Evolutionary conservation across 2,329 filamentous ascomycete genomes (phyloP).

Genomic region (Diaporthe vexans): DNA sequence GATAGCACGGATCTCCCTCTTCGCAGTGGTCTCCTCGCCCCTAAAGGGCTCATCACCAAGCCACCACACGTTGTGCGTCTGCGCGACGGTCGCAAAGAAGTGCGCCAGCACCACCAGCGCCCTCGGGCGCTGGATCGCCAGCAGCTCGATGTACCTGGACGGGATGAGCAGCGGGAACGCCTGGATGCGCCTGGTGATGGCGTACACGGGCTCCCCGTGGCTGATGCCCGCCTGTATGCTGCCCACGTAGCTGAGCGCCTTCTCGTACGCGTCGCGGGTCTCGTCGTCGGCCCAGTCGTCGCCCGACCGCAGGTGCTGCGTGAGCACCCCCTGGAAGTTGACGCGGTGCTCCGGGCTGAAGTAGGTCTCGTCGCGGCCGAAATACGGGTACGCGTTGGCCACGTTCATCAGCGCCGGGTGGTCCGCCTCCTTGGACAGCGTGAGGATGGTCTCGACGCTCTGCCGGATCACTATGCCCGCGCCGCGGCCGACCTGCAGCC

Average conservation of each 20-base stretch:
- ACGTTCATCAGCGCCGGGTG: conserved; percentile 58
- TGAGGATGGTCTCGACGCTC: conserved; percentile 45
- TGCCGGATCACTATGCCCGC: conserved; percentile 47
- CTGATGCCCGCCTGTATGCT: conserved; percentile 46
- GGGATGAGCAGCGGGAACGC: conserved; percentile 47
- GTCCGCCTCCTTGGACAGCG: conserved; percentile 58
- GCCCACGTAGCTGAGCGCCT: conserved; percentile 47
- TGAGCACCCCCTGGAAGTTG: conserved; percentile 42
- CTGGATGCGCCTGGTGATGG: conserved; percentile 47
- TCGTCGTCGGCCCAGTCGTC: conserved; percentile 44
- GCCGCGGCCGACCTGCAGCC: conserved; percentile 47
- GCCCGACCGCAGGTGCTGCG: conserved; percentile 42
- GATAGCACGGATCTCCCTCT: conserved; percentile 48
- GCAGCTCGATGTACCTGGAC: conserved; percentile 45
- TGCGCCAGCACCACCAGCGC: conserved; percentile 47
- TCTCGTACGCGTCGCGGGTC: conserved; percentile 48
- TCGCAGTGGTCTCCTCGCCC: conserved; percentile 43
- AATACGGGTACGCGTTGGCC: conserved; percentile 55
- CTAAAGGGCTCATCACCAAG: conserved; percentile 42
- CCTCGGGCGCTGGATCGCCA: conserved; percentile 45
- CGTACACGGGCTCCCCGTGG: conserved; percentile 50
- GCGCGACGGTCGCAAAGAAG: conserved; percentile 46
- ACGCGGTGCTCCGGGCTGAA: conserved; percentile 45
- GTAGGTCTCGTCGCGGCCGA: conserved; percentile 47
- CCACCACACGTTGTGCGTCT: conserved; percentile 48